Conservation (phyloP, 148 eudicot species). For the Arctostaphylos glauca region DNA sequence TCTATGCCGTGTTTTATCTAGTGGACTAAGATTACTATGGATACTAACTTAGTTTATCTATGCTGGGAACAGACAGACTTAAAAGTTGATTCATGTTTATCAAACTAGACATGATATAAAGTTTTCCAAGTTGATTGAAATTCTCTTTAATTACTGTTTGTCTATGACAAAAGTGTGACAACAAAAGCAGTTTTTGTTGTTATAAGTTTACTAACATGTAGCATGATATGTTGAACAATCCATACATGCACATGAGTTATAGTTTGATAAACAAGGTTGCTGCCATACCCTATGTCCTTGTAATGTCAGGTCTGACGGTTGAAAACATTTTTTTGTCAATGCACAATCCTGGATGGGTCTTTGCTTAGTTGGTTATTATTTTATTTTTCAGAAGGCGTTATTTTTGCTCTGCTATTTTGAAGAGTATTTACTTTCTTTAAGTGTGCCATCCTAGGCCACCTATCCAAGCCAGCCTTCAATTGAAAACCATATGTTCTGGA, state of each 20-base stretch:
- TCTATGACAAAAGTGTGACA: not conserved
- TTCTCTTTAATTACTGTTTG: not conserved
- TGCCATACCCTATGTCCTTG: not conserved
- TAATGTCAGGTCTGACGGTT: not conserved
- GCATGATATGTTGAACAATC: not conserved
- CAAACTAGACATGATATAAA: not conserved
- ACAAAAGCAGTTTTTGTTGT: not conserved
- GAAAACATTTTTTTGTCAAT: not conserved
- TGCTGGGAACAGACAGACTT: not conserved
- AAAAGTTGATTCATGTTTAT: not conserved
- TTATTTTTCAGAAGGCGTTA: not conserved
- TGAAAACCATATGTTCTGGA: not conserved
- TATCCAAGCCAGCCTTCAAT: not conserved
- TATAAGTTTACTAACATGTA: not conserved
- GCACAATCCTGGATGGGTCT: not conserved
- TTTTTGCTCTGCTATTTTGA: not conserved
- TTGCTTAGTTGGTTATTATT: not conserved
- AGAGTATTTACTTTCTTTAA: not conserved
- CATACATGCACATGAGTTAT: not conserved
- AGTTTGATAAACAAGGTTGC: not conserved
- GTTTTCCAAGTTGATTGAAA: conserved; percentile 5
- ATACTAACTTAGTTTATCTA: not conserved
- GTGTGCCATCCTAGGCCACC: not conserved
- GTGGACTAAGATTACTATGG: conserved; percentile 7
- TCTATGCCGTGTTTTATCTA: conserved; percentile 12